A percentile compares a stretch with the other conserved stretches of the same genome.
These are phyloP conservation scores for Parascedosporium putredinis DNA, from an alignment of 2,329 filamentous ascomycete genomes.

Conservation along the genomic window DNA sequence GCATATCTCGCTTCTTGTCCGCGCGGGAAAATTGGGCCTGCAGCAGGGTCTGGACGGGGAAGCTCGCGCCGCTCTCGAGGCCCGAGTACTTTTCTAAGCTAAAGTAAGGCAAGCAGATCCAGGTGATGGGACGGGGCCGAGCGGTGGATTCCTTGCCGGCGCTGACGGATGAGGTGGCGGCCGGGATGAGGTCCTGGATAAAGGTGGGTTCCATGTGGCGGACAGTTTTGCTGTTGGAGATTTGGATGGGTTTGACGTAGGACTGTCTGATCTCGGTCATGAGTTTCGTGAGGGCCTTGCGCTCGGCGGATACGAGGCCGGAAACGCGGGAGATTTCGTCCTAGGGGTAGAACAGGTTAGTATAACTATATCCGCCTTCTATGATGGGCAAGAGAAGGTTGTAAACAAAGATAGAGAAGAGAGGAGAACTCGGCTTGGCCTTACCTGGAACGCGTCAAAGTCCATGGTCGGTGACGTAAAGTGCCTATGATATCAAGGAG, in stretches of 20 bases:
- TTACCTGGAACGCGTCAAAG: conserved; percentile 1
- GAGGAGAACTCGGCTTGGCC: too few species aligned
- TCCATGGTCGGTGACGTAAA: conserved; percentile 1
- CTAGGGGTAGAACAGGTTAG: not conserved
- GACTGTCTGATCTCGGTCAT: not conserved
- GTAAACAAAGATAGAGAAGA: too few species aligned
- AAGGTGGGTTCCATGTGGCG: not conserved
- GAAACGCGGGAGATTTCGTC: not conserved
- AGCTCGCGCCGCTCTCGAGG: not conserved
- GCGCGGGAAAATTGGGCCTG: conserved; percentile 27
- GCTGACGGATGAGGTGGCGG: not conserved
- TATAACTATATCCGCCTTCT: not conserved
- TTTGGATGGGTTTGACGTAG: not conserved
- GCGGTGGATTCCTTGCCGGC: not conserved
- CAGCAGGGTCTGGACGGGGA: conserved; percentile 5
- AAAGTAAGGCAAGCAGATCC: conserved; percentile 7
- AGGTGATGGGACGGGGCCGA: not conserved
- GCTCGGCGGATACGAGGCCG: not conserved
- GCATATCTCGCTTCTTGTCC: conserved; percentile 29
- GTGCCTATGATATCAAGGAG: not conserved
- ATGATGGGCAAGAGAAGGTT: not conserved
- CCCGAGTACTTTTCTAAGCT: conserved; percentile 5
- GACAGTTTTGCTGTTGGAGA: not conserved
- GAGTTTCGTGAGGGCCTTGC: not conserved
- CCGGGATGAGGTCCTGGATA: not conserved